Conservation (phyloP, 2,329 filamentous ascomycete genomes). For the Ustulina deusta region DNA sequence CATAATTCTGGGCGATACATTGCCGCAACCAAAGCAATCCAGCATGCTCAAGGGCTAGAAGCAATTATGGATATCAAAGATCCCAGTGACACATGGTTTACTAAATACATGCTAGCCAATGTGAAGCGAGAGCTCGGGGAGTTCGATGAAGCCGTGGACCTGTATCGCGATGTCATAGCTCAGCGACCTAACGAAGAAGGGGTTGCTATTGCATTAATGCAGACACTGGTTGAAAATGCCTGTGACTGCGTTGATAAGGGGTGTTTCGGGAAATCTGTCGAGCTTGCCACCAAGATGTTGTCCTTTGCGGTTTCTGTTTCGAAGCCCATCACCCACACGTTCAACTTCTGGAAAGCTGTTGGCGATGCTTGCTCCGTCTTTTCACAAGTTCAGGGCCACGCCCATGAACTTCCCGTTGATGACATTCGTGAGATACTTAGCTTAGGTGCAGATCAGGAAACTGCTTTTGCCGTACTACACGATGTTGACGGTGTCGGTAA, state of each 20-base stretch:
- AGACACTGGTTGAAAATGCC: constrained; percentile 86
- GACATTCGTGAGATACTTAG: constrained; percentile 70
- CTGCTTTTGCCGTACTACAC: constrained; percentile 70
- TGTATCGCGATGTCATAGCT: constrained; percentile 80
- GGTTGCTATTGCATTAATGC: constrained; percentile 86
- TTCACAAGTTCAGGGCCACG: constrained; percentile 77
- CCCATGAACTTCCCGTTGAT: constrained; percentile 70
- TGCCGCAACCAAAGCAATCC: constrained; percentile 91
- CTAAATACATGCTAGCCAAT: constrained; percentile 95
- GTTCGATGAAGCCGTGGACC: constrained; percentile 81
- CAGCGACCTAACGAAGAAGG: constrained; percentile 81
- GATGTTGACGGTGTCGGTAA: constrained; percentile 75
- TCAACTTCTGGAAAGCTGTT: constrained; percentile 95
- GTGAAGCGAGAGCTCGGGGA: constrained; percentile 93
- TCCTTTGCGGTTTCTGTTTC: constrained; percentile 73
- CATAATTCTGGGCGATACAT: constrained; percentile 93
- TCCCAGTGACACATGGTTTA: constrained; percentile 86
- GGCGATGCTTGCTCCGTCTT: constrained; percentile 91
- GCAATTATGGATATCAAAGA: constrained; percentile 66
- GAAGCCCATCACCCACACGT: constrained; percentile 73
- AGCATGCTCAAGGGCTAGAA: constrained; percentile 84
- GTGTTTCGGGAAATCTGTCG: constrained; percentile 84
- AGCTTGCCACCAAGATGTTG: constrained; percentile 77
- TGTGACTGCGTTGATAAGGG: constrained; percentile 83
- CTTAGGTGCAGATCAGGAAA: constrained; percentile 62